A percentile compares a stretch with the other conserved stretches of the same genome.
phyloP scores from a whole-genome alignment of 2,329 filamentous ascomycete genomes.

The Pestalotiopsis sp. region DNA sequence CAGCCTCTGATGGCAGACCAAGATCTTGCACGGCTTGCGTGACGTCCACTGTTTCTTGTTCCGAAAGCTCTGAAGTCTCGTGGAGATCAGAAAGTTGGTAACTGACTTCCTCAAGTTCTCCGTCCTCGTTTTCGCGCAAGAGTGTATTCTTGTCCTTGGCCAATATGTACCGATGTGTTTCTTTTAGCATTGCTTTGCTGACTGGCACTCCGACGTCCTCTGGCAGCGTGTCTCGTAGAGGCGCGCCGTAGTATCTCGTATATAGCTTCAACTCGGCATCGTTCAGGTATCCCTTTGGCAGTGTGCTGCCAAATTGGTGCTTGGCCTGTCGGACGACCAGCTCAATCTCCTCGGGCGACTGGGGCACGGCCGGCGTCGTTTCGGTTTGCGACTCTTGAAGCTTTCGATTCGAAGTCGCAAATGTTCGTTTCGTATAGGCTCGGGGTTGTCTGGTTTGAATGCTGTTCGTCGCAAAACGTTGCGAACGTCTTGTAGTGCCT shows the following conservation, averaged over 20 bases:
- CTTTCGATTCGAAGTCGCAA: slow-evolving; percentile 26
- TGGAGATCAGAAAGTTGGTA: slow-evolving; percentile 34
- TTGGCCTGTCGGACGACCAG: slow-evolving; percentile 70
- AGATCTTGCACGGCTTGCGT: slow-evolving; percentile 20
- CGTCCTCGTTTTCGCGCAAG: slow-evolving; percentile 57
- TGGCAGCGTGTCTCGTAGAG: slow-evolving; percentile 62
- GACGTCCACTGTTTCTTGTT: slow-evolving; percentile 28
- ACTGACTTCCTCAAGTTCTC: slow-evolving; percentile 64
- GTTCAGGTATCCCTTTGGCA: slow-evolving; percentile 73
- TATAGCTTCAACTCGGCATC: slow-evolving; percentile 76
- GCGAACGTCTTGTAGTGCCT: slow-evolving; percentile 21
- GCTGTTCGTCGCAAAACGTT: slow-evolving; percentile 17
- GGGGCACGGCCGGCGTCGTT: slow-evolving; percentile 11
- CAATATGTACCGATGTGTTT: slow-evolving; percentile 20
- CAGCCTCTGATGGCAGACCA: slow-evolving; percentile 33
- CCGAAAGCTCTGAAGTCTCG: slow-evolving; percentile 27
- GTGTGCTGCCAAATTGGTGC: slow-evolving; percentile 74
- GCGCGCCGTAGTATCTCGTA: slow-evolving; percentile 78
- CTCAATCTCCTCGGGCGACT: slow-evolving; percentile 50
- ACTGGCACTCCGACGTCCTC: slow-evolving; percentile 60
- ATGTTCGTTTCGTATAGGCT: slow-evolving; percentile 14
- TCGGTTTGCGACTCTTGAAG: slow-evolving; percentile 22
- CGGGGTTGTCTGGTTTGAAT: slow-evolving; percentile 14
- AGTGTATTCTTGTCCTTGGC: slow-evolving; percentile 46
- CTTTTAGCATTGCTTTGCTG: slow-evolving; percentile 23